Conservation (phyloP, 805 yeast species). For the Torulaspora delbrueckii region DNA sequence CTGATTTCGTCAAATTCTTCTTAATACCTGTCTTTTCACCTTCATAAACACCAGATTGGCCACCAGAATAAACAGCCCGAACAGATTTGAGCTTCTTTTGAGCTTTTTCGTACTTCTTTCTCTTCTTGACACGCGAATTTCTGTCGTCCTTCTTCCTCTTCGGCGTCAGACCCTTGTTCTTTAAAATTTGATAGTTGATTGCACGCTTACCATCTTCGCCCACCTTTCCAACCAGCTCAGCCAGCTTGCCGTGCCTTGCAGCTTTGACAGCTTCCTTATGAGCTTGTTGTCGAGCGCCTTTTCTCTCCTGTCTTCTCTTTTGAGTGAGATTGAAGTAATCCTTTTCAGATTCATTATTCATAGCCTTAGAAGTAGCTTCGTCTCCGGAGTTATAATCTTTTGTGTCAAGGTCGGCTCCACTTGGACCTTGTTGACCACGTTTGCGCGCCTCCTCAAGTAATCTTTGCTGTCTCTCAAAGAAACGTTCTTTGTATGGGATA, state of each 20-base stretch:
- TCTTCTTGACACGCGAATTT: conserved; percentile 96
- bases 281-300: conserved; percentile 51
- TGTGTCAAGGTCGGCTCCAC: conserved; percentile 54
- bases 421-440: conserved; percentile 60
- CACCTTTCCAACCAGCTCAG: conserved; percentile 56
- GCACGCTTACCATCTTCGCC: conserved; percentile 91
- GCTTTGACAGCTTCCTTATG: conserved; percentile 72
- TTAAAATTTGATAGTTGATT: conserved; percentile 86
- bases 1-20: conserved; percentile 85
- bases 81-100: conserved; percentile 88
- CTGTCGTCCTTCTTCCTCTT: conserved; percentile 89
- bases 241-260: conserved; percentile 77
- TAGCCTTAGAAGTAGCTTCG: conserved; percentile 38
- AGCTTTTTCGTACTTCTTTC: conserved; percentile 92
- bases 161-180: conserved; percentile 94
- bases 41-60: conserved; percentile 70
- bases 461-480: conserved; percentile 85
- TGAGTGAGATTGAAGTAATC: conserved; percentile 57
- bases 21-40: conserved; percentile 98
- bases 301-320: conserved; percentile 43
- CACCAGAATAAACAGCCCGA: conserved; percentile 76
- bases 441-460: conserved; percentile 81
- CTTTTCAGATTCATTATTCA: conserved; percentile 46
- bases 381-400: conserved; percentile 48
- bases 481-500: conserved; percentile 84